These are phyloP conservation scores for Salix brachista DNA, from an alignment of 345 rosid genomes.

Conservation along the genomic window DNA sequence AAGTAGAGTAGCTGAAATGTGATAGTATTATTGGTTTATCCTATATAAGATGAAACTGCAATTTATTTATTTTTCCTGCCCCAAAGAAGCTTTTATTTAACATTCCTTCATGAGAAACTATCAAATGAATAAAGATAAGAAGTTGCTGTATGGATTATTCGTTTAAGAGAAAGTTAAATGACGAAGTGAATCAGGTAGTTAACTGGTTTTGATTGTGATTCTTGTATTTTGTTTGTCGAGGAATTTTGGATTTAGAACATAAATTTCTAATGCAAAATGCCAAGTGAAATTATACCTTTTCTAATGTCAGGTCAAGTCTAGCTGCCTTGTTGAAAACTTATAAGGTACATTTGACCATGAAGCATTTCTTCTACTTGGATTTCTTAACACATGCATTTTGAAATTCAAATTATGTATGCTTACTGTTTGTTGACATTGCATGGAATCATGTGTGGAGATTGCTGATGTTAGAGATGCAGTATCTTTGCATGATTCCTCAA, in stretches of 20 bases:
- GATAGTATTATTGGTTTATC: background rate
- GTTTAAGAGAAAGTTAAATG: background rate
- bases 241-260: too few species aligned
- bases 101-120: background rate
- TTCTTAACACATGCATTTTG: background rate
- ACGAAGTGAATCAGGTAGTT: background rate
- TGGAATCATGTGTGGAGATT: background rate
- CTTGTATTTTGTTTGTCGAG: background rate
- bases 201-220: background rate
- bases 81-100: background rate
- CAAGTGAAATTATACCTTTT: too few species aligned
- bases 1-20: slow-evolving; percentile 4
- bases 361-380: too few species aligned
- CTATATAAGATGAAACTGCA: background rate
- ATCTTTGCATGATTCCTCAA: background rate
- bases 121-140: background rate
- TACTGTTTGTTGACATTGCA: background rate
- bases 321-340: background rate
- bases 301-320: too few species aligned
- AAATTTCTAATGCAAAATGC: too few species aligned
- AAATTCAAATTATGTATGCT: background rate
- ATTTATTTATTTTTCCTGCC: background rate
- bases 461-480: background rate
- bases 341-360: background rate
- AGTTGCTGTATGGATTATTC: background rate